These are phyloP conservation scores for Monosporascus sp. DNA, from an alignment of 2,329 filamentous ascomycete genomes.

Conservation along the genomic window DNA sequence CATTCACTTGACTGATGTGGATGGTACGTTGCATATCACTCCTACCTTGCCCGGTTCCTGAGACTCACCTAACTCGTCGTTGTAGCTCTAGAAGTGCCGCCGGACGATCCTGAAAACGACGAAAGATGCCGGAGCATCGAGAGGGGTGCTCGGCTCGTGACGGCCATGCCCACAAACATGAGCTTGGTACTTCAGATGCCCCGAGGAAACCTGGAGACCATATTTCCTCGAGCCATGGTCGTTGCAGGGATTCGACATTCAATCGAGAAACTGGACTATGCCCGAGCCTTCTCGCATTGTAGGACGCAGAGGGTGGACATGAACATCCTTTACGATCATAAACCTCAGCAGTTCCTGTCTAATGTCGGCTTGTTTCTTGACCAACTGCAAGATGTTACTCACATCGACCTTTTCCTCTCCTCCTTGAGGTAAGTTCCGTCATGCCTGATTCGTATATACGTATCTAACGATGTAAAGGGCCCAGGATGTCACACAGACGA, in stretches of 20 bases:
- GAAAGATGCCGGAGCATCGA: constrained; percentile 91
- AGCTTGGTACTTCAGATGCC: constrained; percentile 90
- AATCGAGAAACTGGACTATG: constrained; percentile 77
- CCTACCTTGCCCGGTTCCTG: neutral
- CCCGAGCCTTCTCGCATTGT: constrained; percentile 78
- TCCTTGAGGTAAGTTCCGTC: constrained; percentile 59
- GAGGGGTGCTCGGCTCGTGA: constrained; percentile 79
- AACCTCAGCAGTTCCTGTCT: constrained; percentile 76
- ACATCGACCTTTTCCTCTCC: constrained; percentile 87
- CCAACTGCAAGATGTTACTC: constrained; percentile 74
- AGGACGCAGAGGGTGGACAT: constrained; percentile 93
- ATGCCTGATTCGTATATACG: constrained; percentile 1
- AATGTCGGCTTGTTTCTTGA: constrained; percentile 73
- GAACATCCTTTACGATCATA: constrained; percentile 94
- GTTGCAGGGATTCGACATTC: constrained; percentile 80
- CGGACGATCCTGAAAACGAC: constrained; percentile 84
- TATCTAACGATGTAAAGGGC: constrained; percentile 47
- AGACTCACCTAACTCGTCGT: constrained; percentile 14
- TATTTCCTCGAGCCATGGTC: constrained; percentile 88
- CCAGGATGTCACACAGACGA: constrained; percentile 87
- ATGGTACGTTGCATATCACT: constrained; percentile 46
- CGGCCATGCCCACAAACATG: constrained; percentile 83
- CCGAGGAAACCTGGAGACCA: constrained; percentile 89
- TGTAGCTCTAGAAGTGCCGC: constrained; percentile 72
- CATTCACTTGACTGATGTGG: constrained; percentile 66